These are phyloP conservation scores for Crithidia thermophila DNA, from an alignment of 208 protist species.

Conservation along the genomic window DNA sequence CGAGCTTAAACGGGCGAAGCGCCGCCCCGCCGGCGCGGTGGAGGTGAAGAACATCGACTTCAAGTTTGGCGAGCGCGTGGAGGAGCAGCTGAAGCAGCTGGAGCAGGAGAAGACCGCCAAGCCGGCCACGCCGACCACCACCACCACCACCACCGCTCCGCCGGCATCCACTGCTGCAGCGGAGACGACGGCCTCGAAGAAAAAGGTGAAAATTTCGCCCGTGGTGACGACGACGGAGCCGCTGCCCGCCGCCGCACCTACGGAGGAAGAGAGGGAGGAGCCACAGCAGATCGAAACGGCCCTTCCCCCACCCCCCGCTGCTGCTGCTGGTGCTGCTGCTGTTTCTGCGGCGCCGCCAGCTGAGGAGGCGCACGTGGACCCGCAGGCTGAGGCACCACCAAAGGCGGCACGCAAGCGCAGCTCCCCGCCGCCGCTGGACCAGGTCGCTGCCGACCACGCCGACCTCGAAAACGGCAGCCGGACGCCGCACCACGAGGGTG, in stretches of 20 bases:
- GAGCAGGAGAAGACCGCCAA: neutral
- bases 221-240: neutral
- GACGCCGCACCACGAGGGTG: too few species aligned
- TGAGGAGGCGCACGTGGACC: too few species aligned
- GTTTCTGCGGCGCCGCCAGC: neutral
- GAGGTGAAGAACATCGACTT: constrained; percentile 45
- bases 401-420: constrained; percentile 5
- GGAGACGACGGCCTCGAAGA: too few species aligned
- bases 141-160: too few species aligned
- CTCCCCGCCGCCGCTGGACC: constrained; percentile 16
- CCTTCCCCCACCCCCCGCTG: too few species aligned
- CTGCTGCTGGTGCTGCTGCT: neutral
- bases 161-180: too few species aligned
- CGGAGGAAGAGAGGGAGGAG: too few species aligned
- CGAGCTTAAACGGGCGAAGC: neutral
- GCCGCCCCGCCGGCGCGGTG: neutral
- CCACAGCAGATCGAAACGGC: too few species aligned
- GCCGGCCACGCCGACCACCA: neutral
- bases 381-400: neutral
- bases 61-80: constrained; percentile 40
- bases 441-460: constrained; percentile 1
- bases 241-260: neutral
- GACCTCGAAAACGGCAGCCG: too few species aligned
- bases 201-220: neutral
- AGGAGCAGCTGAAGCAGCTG: constrained; percentile 28